Evolutionary conservation across 257 asterid species (phyloP).

Genomic region (Solanum neorickii): DNA sequence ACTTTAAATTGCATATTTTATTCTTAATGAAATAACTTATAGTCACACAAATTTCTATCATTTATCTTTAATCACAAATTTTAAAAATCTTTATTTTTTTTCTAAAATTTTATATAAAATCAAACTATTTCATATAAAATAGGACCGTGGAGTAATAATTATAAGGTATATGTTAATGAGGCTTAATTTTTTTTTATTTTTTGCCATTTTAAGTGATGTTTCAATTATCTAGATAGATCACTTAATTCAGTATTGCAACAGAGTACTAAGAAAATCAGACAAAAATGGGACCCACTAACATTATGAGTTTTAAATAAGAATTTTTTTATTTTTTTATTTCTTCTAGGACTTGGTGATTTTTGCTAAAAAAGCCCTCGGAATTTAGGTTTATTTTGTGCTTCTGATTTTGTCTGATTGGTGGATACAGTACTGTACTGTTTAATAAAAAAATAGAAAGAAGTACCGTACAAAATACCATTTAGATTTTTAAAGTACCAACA

Average conservation of each 20-base stretch:
- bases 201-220: conserved; percentile 11
- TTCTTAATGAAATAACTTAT: too few species aligned
- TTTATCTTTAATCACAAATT: too few species aligned
- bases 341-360: background rate
- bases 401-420: conserved; percentile 27
- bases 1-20: too few species aligned
- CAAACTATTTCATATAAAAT: too few species aligned
- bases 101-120: too few species aligned
- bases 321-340: background rate
- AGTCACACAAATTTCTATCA: too few species aligned
- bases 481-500: conserved; percentile 10
- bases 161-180: conserved; percentile 2
- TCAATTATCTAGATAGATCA: background rate
- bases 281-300: conserved; percentile 28
- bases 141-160: fast-evolving
- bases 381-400: background rate
- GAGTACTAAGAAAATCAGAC: conserved; percentile 23
- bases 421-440: conserved; percentile 14
- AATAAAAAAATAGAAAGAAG: conserved; percentile 3
- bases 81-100: too few species aligned
- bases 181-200: background rate
- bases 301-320: conserved; percentile 5
- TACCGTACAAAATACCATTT: conserved; percentile 1
- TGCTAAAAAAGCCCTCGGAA: background rate
- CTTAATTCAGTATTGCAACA: background rate